A percentile compares a stretch with the other conserved stretches of the same genome.
These are phyloP conservation scores for Candida sithepensis DNA, from an alignment of 805 yeast species.

Conservation along the genomic window DNA sequence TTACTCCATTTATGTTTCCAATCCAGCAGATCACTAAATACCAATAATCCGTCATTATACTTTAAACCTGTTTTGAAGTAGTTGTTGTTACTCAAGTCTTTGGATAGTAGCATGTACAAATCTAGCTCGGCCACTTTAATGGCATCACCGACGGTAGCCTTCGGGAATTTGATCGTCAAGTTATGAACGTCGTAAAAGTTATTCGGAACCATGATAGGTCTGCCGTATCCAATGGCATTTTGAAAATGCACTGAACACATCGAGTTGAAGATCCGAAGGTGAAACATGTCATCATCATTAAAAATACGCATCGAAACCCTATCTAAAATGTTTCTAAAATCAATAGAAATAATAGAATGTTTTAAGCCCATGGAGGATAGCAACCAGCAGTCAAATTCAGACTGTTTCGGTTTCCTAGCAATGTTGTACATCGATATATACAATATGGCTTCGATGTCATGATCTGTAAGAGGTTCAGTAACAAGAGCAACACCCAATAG, in stretches of 20 bases:
- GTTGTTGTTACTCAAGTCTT: constrained; percentile 9
- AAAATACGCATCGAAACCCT: constrained; percentile 29
- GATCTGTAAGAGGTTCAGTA: constrained; percentile 52
- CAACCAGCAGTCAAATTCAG: constrained; percentile 49
- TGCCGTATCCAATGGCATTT: constrained; percentile 46
- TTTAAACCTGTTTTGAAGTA: constrained; percentile 1
- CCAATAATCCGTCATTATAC: constrained; percentile 14
- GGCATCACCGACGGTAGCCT: constrained; percentile 50
- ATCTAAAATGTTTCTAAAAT: constrained; percentile 38
- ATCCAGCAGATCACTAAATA: constrained; percentile 35
- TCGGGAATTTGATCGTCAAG: constrained; percentile 44
- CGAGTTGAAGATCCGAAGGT: constrained; percentile 51
- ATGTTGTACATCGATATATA: constrained; percentile 53
- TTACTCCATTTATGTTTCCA: constrained; percentile 47
- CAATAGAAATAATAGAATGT: constrained; percentile 44
- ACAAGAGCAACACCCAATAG: constrained; percentile 47
- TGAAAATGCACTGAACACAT: constrained; percentile 50
- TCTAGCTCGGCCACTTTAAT: constrained; percentile 50
- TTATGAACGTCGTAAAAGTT: constrained; percentile 41
- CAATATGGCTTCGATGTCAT: constrained; percentile 57
- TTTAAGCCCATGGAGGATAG: constrained; percentile 50
- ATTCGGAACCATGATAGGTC: constrained; percentile 38
- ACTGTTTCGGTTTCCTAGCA: constrained; percentile 50
- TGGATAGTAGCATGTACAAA: constrained; percentile 29
- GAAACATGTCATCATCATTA: constrained; percentile 42